These are phyloP conservation scores for Omphalotus olearius DNA, from an alignment of 1,284 basidiomycete genomes.

Conservation along the genomic window DNA sequence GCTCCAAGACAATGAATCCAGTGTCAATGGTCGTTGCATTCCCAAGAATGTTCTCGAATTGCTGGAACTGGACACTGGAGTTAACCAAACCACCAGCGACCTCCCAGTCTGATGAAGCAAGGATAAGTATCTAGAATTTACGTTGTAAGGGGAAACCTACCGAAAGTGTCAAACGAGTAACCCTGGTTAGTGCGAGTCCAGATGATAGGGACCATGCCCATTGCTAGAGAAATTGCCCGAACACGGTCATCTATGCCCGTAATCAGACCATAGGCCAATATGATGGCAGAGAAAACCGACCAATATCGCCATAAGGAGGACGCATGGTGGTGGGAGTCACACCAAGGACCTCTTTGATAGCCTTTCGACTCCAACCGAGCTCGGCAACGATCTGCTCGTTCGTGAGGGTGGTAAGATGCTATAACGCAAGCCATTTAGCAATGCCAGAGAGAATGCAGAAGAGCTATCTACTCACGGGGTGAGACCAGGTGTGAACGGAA, in stretches of 20 bases:
- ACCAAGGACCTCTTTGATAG: slow-evolving; percentile 73
- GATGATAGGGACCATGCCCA: slow-evolving; percentile 79
- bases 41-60: slow-evolving; percentile 58
- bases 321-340: slow-evolving; percentile 76
- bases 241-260: slow-evolving; percentile 74
- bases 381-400: slow-evolving; percentile 91
- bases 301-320: slow-evolving; percentile 59
- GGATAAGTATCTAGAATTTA: slow-evolving; percentile 5
- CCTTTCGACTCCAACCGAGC: slow-evolving; percentile 87
- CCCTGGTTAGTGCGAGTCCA: slow-evolving; percentile 65
- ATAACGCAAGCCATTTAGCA: background rate
- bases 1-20: slow-evolving; percentile 87
- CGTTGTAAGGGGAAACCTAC: slow-evolving; percentile 27
- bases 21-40: slow-evolving; percentile 50
- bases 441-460: background rate
- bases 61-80: slow-evolving; percentile 48
- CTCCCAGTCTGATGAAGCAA: slow-evolving; percentile 61
- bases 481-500: slow-evolving; percentile 77
- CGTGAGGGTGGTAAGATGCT: slow-evolving; percentile 78
- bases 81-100: slow-evolving; percentile 70
- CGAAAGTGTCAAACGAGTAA: slow-evolving; percentile 78
- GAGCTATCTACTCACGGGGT: slow-evolving; percentile 38
- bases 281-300: slow-evolving; percentile 23
- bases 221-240: slow-evolving; percentile 76
- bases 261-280: slow-evolving; percentile 6